Evolutionary conservation across 2,329 filamentous ascomycete species (phyloP).

Genomic region (Plectosphaerella plurivora): DNA sequence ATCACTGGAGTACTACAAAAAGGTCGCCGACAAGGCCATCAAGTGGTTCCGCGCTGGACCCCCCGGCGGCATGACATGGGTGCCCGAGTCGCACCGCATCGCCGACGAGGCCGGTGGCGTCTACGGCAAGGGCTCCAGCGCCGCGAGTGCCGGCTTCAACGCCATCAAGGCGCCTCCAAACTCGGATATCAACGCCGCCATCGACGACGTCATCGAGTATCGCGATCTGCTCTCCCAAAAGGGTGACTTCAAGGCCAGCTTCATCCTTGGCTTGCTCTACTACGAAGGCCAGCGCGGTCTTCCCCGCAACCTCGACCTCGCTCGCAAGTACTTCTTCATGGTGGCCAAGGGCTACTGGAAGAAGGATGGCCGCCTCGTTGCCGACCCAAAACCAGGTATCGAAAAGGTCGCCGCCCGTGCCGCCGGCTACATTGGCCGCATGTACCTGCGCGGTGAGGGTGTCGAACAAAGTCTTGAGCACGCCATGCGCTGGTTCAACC

Average conservation of each 20-base stretch:
- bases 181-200: conserved; percentile 76
- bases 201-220: conserved; percentile 94
- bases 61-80: conserved; percentile 77
- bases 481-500: conserved; percentile 78
- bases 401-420: conserved; percentile 80
- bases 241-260: conserved; percentile 82
- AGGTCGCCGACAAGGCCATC: conserved; percentile 89
- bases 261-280: conserved; percentile 78
- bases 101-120: conserved; percentile 88
- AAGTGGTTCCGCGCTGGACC: conserved; percentile 83
- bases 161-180: conserved; percentile 68
- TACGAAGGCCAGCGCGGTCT: conserved; percentile 81
- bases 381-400: conserved; percentile 64
- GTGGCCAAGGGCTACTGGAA: conserved; percentile 80
- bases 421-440: conserved; percentile 81
- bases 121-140: conserved; percentile 93
- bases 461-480: conserved; percentile 72
- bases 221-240: conserved; percentile 86
- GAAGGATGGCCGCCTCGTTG: conserved; percentile 68
- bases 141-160: conserved; percentile 79
- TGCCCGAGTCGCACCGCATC: conserved; percentile 75
- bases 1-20: conserved; percentile 84
- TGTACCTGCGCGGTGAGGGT: conserved; percentile 86
- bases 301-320: conserved; percentile 66
- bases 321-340: conserved; percentile 75